Evolutionary conservation across 192 early-diverging fungal genomes (phyloP).

Genomic region (Dissophora globulifera): DNA sequence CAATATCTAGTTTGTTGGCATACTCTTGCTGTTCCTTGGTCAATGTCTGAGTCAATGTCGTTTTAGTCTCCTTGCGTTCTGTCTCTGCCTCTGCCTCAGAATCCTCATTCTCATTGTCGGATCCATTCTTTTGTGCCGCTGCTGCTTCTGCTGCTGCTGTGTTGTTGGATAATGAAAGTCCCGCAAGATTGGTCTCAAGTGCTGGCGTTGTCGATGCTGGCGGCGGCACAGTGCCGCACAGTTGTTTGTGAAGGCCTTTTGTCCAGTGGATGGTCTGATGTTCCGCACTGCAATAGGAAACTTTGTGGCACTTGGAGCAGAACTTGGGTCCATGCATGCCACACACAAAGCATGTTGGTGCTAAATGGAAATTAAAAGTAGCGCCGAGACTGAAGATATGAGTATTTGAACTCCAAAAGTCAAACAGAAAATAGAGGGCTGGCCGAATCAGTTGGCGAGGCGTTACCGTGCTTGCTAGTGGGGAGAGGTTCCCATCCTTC

Average conservation of each 20-base stretch:
- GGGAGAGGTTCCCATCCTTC: slow-evolving; percentile 46
- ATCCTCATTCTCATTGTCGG: slow-evolving; percentile 1
- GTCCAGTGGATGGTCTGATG: slow-evolving; percentile 92
- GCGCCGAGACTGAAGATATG: not conserved
- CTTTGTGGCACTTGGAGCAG: slow-evolving; percentile 81
- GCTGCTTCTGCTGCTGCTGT: not conserved
- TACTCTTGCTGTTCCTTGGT: slow-evolving; percentile 46
- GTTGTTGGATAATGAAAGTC: slow-evolving; percentile 32
- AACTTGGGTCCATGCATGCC: slow-evolving; percentile 75
- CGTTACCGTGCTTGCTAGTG: slow-evolving; percentile 30
- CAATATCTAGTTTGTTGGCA: slow-evolving; percentile 50
- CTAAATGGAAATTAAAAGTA: slow-evolving; percentile 11
- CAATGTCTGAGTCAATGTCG: slow-evolving; percentile 34
- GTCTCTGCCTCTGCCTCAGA: slow-evolving; percentile 15
- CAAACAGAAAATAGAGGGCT: no score
- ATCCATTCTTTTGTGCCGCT: slow-evolving; percentile 13
- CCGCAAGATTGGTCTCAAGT: slow-evolving; percentile 13
- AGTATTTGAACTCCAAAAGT: no score
- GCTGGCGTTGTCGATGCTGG: not conserved
- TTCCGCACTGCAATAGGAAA: slow-evolving; percentile 83
- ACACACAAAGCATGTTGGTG: slow-evolving; percentile 74
- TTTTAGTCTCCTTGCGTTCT: no score
- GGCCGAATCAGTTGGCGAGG: no score
- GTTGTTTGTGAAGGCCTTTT: slow-evolving; percentile 72
- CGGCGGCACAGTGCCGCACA: slow-evolving; percentile 58